Evolutionary conservation across 345 rosid species (phyloP).

Genomic region (Kernera saxatilis): DNA sequence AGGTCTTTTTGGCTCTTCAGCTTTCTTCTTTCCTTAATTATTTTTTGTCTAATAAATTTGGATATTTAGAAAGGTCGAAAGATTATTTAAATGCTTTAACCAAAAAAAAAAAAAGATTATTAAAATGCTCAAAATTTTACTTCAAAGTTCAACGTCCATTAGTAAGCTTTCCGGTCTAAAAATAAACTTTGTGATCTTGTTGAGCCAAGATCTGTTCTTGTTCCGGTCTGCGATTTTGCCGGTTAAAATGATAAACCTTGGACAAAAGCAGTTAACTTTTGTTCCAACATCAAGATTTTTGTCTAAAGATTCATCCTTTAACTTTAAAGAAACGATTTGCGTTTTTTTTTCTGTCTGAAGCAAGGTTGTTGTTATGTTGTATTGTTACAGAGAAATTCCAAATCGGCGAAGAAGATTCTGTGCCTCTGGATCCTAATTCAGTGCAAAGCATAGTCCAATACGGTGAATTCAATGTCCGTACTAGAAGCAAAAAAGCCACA

Average conservation of each 20-base stretch:
- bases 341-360: not conserved
- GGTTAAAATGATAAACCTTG: not conserved
- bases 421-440: slow-evolving; percentile 43
- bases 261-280: not conserved
- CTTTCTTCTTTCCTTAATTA: not conserved
- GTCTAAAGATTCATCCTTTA: not conserved
- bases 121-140: no score
- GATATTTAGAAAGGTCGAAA: not conserved
- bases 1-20: slow-evolving; percentile 34
- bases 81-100: not conserved
- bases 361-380: not conserved
- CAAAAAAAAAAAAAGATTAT: no score
- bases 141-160: no score
- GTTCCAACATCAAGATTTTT: not conserved
- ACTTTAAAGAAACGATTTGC: not conserved
- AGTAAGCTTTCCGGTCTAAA: not conserved
- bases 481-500: slow-evolving; percentile 26
- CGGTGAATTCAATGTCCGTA: slow-evolving; percentile 28
- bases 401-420: slow-evolving; percentile 38
- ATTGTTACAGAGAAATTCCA: slow-evolving; percentile 51
- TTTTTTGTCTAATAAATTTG: not conserved
- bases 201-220: not conserved
- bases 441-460: slow-evolving; percentile 65
- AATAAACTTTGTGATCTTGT: not conserved
- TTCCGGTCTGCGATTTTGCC: not conserved